Base-by-base conservation (phyloP, 192 early-diverging fungal genomes). In the Linnemannia exigua region DNA sequence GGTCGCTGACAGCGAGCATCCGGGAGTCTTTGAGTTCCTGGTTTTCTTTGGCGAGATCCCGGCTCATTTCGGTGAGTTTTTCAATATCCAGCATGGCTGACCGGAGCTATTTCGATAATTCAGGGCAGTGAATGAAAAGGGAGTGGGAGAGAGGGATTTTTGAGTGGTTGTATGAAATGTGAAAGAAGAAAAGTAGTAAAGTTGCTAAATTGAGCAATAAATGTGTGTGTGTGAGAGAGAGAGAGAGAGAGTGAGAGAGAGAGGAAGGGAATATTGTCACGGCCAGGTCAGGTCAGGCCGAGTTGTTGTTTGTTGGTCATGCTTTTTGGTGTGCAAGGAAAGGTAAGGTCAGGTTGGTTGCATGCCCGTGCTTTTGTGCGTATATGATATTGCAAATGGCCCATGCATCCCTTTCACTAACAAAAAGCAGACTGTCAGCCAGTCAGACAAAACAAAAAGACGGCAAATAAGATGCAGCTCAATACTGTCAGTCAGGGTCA, bases 1-100 rank as follows among this genome's bases (percentile, higher is more conserved):
- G 84, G 66, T 86, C 84, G 36, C 78, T 80, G 70, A 86, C 48
- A 25, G 84, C 84, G 12, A 80, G 31, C n/a, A 74, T 41, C 35
- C 78, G 47, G 1, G 77, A 76, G 9, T 86, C 84, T 47, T 86
- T 78, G 48, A 86, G 66, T 28, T 80, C 84, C 68, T 86, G 84
- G 33, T 86, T 86, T 20, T 48, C 48, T 22, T 77, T 79, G 22
- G 84, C 84, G 0, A 86, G 79, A 37, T 86, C 84, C 25, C 84
- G 52, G 38, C 75, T 86, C 44, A 75, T 80, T 38, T 80, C 76
- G 36, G 84, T 78, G 15, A 86, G 47, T 15, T 67, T 80, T 80
- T 86, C 84, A 19, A 86, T 77, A 66, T 86, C 84, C 14, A 54
- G 46, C 84, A 86, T 86, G 7, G 84, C 74, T 17, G 67, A 36